These are phyloP conservation scores for Sugiyamaella castrensis DNA, from an alignment of 1,139 yeast species.

Conservation along the genomic window DNA sequence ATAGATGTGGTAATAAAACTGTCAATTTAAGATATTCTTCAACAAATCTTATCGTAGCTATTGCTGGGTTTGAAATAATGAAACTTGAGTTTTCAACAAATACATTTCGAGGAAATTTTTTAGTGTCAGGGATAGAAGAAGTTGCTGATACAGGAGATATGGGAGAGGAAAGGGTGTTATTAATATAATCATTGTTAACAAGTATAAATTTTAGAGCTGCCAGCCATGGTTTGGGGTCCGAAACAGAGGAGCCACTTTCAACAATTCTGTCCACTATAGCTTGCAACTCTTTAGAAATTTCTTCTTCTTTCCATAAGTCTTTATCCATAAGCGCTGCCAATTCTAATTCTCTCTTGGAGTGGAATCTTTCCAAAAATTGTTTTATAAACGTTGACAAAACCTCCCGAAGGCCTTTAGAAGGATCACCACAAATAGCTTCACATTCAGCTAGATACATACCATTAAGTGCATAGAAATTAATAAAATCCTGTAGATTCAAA, in stretches of 20 bases:
- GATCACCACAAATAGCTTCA: slow-evolving; percentile 77
- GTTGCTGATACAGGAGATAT: neutral
- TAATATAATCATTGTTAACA: slow-evolving; percentile 6
- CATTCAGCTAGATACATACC: slow-evolving; percentile 76
- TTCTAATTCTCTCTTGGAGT: slow-evolving; percentile 47
- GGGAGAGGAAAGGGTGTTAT: slow-evolving; percentile 1
- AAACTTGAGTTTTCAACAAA: slow-evolving; percentile 40
- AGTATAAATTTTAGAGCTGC: slow-evolving; percentile 5
- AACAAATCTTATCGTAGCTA: slow-evolving; percentile 40
- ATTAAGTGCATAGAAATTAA: slow-evolving; percentile 63
- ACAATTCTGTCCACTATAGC: slow-evolving; percentile 52
- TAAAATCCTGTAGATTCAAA: slow-evolving; percentile 50
- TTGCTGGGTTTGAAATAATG: slow-evolving; percentile 38
- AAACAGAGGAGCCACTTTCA: slow-evolving; percentile 42
- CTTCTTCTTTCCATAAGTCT: slow-evolving; percentile 78
- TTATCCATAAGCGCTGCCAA: slow-evolving; percentile 54
- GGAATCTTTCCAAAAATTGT: slow-evolving; percentile 57
- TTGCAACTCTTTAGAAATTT: slow-evolving; percentile 52
- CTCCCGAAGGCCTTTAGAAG: slow-evolving; percentile 60
- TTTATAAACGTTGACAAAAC: slow-evolving; percentile 65
- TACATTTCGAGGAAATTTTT: slow-evolving; percentile 31
- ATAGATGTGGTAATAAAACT: slow-evolving; percentile 49
- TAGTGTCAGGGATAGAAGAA: slow-evolving; percentile 9
- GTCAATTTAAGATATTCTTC: slow-evolving; percentile 51
- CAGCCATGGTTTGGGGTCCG: slow-evolving; percentile 8